A percentile compares a stretch with the other conserved stretches of the same genome.
Evolutionary conservation across 306 rosid genomes (phyloP).

Genomic region (Ormosia semicastrata): DNA sequence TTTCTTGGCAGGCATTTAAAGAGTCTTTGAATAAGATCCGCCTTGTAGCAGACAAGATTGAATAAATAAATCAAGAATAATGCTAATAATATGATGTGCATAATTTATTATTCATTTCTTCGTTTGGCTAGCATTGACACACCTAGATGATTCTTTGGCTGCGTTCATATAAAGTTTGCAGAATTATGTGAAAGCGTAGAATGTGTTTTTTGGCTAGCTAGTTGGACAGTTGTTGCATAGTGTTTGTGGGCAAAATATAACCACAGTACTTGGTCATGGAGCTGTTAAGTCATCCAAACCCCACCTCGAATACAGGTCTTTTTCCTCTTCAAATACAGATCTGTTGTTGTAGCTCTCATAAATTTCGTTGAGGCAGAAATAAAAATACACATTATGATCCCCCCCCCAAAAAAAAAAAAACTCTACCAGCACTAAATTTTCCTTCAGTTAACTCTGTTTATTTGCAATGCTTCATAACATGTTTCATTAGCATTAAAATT

Average conservation of each 20-base stretch:
- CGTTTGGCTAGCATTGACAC: background rate
- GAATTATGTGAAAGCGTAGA: background rate
- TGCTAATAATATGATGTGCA: conserved; percentile 31
- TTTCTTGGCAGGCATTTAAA: conserved; percentile 85
- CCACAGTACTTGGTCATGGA: background rate
- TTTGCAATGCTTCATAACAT: background rate
- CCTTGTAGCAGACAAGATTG: conserved; percentile 67
- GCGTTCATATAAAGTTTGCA: background rate
- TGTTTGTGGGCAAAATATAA: background rate
- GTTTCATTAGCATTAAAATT: background rate
- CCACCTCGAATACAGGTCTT: background rate
- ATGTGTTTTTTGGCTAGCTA: background rate
- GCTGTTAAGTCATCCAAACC: conserved; percentile 1
- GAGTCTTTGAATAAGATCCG: conserved; percentile 88
- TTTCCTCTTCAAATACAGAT: too few species aligned
- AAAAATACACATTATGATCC: background rate
- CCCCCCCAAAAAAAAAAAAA: background rate
- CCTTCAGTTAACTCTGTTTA: background rate
- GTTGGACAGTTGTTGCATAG: background rate
- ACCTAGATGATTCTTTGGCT: background rate
- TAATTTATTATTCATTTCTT: conserved; percentile 17
- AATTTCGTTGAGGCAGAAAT: background rate
- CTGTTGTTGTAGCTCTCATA: background rate
- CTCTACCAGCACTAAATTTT: background rate
- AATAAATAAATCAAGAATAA: conserved; percentile 29